phyloP scores from a whole-genome alignment of 495 filamentous ascomycete genomes.

The Xylaria nigripes region DNA sequence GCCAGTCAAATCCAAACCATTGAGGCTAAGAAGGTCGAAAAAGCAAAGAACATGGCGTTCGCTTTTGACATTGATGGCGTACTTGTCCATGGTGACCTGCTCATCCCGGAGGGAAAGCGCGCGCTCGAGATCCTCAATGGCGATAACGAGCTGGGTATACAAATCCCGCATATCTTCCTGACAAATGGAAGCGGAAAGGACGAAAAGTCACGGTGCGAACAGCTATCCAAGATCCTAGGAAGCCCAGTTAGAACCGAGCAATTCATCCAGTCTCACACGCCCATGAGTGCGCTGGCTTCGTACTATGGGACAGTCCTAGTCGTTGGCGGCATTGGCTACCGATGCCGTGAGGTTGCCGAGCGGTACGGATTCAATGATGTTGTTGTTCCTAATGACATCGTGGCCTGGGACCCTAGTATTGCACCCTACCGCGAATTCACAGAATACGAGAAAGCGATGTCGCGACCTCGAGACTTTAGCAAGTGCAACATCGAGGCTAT shows the following conservation, averaged over 20 bases:
- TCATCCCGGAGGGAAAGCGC: conserved; percentile 52
- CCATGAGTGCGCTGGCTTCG: conserved; percentile 57
- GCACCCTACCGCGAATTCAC: conserved; percentile 58
- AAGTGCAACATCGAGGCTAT: conserved; percentile 72
- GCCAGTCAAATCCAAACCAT: conserved; percentile 67
- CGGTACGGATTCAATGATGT: conserved; percentile 59
- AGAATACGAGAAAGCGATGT: conserved; percentile 48
- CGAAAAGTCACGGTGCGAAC: conserved; percentile 48
- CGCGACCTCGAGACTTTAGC: conserved; percentile 54
- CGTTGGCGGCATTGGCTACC: conserved; percentile 58
- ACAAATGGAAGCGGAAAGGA: conserved; percentile 61
- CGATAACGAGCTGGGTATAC: conserved; percentile 60
- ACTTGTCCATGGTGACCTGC: conserved; percentile 54
- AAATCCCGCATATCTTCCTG: conserved; percentile 63
- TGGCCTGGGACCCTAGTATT: conserved; percentile 52
- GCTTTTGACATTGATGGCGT: conserved; percentile 63
- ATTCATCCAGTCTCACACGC: conserved; percentile 61
- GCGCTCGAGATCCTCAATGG: conserved; percentile 59
- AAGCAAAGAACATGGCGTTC: conserved; percentile 60
- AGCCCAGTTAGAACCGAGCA: conserved; percentile 53
- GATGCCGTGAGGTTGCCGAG: conserved; percentile 58
- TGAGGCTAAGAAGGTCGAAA: conserved; percentile 55
- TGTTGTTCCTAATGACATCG: conserved; percentile 58
- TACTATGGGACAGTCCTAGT: conserved; percentile 60
- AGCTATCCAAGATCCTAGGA: conserved; percentile 50